Evolutionary conservation across 2,329 filamentous ascomycete genomes (phyloP).

Genomic region (Leptographium galeiforme): DNA sequence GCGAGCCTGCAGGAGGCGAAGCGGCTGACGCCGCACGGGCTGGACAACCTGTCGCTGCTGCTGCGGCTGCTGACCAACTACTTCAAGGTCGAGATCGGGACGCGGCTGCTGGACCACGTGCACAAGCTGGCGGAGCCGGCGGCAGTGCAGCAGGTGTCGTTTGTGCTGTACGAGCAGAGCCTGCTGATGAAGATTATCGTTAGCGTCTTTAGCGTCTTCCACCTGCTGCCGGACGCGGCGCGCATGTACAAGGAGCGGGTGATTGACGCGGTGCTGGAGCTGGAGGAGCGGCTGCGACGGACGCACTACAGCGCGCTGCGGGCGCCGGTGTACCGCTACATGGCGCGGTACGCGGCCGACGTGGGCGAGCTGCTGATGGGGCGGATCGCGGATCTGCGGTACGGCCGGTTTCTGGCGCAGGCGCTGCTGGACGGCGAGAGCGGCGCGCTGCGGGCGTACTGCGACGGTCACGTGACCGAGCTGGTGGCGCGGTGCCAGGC

Average conservation of each 20-base stretch:
- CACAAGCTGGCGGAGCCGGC: slow-evolving; percentile 74
- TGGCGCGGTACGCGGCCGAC: slow-evolving; percentile 86
- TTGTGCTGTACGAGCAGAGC: slow-evolving; percentile 88
- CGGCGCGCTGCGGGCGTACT: slow-evolving; percentile 57
- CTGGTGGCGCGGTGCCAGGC: slow-evolving; percentile 58
- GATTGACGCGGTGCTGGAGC: slow-evolving; percentile 76
- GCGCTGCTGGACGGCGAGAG: slow-evolving; percentile 67
- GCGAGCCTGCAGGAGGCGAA: slow-evolving; percentile 93
- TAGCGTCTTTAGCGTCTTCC: slow-evolving; percentile 92
- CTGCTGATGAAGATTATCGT: slow-evolving; percentile 88
- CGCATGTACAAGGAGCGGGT: slow-evolving; percentile 83
- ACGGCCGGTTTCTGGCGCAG: slow-evolving; percentile 84
- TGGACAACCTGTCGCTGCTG: slow-evolving; percentile 82
- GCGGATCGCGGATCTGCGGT: slow-evolving; percentile 70
- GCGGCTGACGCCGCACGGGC: slow-evolving; percentile 71
- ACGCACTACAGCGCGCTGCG: slow-evolving; percentile 90
- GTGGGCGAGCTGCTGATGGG: slow-evolving; percentile 69
- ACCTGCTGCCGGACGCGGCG: slow-evolving; percentile 81
- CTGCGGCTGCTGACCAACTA: slow-evolving; percentile 90
- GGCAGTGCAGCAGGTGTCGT: slow-evolving; percentile 78
- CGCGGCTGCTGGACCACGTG: slow-evolving; percentile 84
- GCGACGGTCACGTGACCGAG: slow-evolving; percentile 58
- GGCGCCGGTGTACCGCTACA: slow-evolving; percentile 76
- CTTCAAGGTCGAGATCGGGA: slow-evolving; percentile 97
- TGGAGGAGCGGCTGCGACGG: slow-evolving; percentile 72